Base-by-base conservation (phyloP, 768 basidiomycete species). In the Sutorius australiensis region DNA sequence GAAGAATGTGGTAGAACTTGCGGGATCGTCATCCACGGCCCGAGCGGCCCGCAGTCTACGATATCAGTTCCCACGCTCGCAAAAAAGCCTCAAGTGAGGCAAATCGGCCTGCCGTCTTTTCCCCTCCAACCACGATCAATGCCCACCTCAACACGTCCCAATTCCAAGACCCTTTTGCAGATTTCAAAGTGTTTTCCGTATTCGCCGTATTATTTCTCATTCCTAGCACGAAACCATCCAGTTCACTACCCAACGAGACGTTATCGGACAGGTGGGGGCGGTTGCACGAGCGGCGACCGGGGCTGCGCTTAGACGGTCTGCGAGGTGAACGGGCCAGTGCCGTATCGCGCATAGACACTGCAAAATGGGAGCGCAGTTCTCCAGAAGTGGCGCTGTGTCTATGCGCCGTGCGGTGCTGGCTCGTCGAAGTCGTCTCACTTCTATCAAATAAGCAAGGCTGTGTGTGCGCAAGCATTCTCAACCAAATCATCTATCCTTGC, bases 331-430 rank as follows among this genome's bases (percentile, higher is more conserved):
- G 7, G 17, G 24, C 42, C 21, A 46, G 38, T 6, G 39, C 31
- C 27, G 19, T 30, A 46, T 55, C 27, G 28, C 12, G 36, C 53
- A 19, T 27, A 55, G 42, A 46, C 36, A 19, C 43, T 49, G 46
- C 50, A 59, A 55, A 51, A 49, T 51, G 53, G 57, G 57, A 59
- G 53, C 53, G 50, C 31, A 7, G 58, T 60, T 41, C 49, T 60
- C 50, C 47, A 37, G 57, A 3, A 59, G 27, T 59, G 57, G 49
- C 48, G 57, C 33, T 38, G 55, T 30, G 16, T 48, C 46, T 54
- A 19, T 38, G 48, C 24, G n/a, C 31, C 10, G 30, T 53, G 12
- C 28, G 17, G n/a, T 21, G 28, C 16, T 31, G 31, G 31, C 32
- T 9, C 31, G 10, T 9, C 24, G 27, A 11, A 9, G 24, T 16